phyloP scores from a whole-genome alignment of 108 stramenopile genomes.

The Nannochloropsis gaditana region DNA sequence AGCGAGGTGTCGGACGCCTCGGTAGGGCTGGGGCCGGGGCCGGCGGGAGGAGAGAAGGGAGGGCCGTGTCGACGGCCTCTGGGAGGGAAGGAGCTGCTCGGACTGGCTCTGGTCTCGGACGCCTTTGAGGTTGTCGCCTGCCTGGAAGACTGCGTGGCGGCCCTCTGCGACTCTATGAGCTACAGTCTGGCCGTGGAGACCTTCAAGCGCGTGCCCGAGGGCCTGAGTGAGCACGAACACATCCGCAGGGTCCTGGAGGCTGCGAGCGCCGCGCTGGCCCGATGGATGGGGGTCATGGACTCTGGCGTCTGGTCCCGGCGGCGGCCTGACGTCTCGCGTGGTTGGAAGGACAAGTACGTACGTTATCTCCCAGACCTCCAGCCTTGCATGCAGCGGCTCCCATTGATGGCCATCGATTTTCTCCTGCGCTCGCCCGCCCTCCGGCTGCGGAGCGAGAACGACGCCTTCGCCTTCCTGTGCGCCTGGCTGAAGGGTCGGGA shows the following conservation, averaged over 20 bases:
- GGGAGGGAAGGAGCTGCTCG: not conserved
- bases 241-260: constrained; percentile 11
- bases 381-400: not conserved
- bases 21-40: not conserved
- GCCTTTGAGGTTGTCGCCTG: not conserved
- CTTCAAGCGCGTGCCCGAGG: not conserved
- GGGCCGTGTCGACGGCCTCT: not conserved
- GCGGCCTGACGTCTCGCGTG: not conserved
- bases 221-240: not conserved
- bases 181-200: not conserved
- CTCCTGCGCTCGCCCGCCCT: not conserved
- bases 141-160: not conserved
- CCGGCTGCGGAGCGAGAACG: not conserved
- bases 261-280: not conserved
- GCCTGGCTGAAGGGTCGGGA: constrained; percentile 2
- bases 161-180: not conserved
- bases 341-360: constrained; percentile 11
- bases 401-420: not conserved
- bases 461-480: not conserved
- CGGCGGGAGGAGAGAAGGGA: not conserved
- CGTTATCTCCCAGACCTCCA: not conserved
- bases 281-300: not conserved
- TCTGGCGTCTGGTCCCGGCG: not conserved
- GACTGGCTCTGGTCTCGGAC: not conserved
- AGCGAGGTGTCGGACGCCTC: not conserved